Evolutionary conservation across 208 protist genomes (phyloP).

Genomic region (Histomonas meleagridis): DNA sequence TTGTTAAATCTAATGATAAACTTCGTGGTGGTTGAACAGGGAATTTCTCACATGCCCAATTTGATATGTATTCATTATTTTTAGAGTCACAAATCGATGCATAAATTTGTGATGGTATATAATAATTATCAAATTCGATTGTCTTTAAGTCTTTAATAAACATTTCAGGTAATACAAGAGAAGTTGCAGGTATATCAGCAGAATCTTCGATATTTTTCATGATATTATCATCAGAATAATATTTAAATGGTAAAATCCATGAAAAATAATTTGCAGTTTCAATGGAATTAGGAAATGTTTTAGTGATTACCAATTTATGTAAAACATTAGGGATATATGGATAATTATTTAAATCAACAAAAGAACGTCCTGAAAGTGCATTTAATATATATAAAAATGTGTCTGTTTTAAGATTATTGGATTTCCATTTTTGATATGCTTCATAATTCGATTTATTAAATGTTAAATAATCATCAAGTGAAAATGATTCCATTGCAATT

Average conservation of each 20-base stretch:
- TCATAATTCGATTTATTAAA: background rate
- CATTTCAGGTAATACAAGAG: no score
- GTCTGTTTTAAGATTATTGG: background rate
- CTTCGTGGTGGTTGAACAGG: no score
- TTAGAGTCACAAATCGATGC: no score
- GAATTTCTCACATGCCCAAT: no score
- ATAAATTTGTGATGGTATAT: no score
- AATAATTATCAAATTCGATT: no score
- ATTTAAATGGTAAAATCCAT: background rate
- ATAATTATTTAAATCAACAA: conserved; percentile 1
- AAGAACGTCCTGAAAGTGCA: background rate
- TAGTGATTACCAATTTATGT: no score
- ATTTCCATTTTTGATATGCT: background rate
- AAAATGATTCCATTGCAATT: background rate
- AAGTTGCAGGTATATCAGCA: background rate
- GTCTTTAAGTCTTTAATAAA: no score
- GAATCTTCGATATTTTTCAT: background rate
- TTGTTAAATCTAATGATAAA: background rate
- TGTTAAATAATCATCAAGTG: background rate
- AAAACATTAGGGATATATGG: background rate
- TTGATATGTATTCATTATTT: no score
- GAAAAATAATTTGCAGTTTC: background rate
- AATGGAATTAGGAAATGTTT: background rate
- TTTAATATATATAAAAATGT: background rate
- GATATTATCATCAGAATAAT: background rate